Percentiles rank a stretch among this genome's conserved stretches.
Conservation (phyloP, 768 basidiomycete species). For the Baorangia bicolor region DNA sequence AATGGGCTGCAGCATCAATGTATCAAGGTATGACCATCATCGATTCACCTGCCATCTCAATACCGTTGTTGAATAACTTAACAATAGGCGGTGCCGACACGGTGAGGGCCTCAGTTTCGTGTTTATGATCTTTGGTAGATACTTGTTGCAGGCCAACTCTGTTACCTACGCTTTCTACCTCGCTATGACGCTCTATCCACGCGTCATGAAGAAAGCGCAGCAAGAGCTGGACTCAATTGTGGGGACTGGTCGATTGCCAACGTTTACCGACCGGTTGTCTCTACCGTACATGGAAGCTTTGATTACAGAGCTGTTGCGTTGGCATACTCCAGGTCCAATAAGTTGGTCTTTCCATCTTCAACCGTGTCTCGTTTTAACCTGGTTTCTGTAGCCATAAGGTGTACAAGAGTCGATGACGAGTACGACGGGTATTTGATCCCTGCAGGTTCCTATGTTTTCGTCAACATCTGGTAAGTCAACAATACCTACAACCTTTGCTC, state of each 20-base stretch:
- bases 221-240: constrained; percentile 28
- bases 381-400: constrained; percentile 3
- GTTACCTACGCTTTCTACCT: constrained; percentile 17
- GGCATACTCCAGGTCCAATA: constrained; percentile 19
- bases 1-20: constrained; percentile 15
- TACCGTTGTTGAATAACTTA: neutral
- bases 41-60: too few relatives aligned
- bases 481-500: neutral
- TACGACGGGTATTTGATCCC: constrained; percentile 26
- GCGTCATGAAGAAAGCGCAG: constrained; percentile 26
- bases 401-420: constrained; percentile 10
- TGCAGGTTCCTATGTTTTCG: constrained; percentile 13
- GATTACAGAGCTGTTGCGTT: constrained; percentile 24
- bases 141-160: constrained; percentile 8
- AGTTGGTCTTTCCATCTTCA: neutral
- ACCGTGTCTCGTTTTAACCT: neutral
- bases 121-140: constrained; percentile 13
- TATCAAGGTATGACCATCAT: constrained; percentile 11
- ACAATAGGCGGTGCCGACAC: constrained; percentile 25
- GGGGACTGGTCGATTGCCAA: constrained; percentile 22
- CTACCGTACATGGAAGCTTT: constrained; percentile 31
- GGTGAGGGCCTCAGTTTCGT: constrained; percentile 30
- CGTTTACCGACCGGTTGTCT: constrained; percentile 23
- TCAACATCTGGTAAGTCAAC: constrained; percentile 16
- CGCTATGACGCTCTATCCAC: constrained; percentile 31